These are phyloP conservation scores for Starmera pachycereana DNA, from an alignment of 805 yeast species.

Conservation along the genomic window DNA sequence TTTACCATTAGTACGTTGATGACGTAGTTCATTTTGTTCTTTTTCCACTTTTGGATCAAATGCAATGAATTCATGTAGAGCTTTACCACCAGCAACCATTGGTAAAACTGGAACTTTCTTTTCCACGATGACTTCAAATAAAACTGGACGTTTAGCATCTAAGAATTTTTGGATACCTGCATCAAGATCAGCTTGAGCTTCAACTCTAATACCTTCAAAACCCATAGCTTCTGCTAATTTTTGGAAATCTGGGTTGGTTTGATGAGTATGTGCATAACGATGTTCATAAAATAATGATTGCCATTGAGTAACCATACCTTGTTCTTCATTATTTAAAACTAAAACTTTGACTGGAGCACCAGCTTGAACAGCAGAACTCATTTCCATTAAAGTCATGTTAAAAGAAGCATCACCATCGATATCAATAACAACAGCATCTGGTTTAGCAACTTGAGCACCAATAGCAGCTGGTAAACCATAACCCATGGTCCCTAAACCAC, in stretches of 20 bases:
- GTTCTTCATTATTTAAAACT: constrained; percentile 94
- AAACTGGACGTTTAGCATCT: constrained; percentile 62
- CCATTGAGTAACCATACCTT: constrained; percentile 99
- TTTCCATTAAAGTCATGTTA: constrained; percentile 92
- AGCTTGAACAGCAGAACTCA: constrained; percentile 91
- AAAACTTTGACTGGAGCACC: constrained; percentile 82
- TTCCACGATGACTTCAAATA: constrained; percentile 86
- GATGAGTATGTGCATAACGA: constrained; percentile 97
- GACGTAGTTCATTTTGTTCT: constrained; percentile 58
- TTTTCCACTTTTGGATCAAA: constrained; percentile 78
- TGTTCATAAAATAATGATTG: constrained; percentile 95
- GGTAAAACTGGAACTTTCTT: constrained; percentile 91
- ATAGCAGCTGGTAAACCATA: constrained; percentile 95
- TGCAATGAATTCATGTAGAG: constrained; percentile 81
- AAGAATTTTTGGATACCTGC: constrained; percentile 57
- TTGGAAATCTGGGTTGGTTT: constrained; percentile 86
- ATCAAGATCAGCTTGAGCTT: constrained; percentile 55
- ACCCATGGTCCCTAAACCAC: constrained; percentile 99
- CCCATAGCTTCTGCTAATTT: constrained; percentile 94
- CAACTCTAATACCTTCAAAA: constrained; percentile 67
- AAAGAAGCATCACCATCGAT: constrained; percentile 99
- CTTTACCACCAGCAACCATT: constrained; percentile 96
- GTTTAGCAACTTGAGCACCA: constrained; percentile 95
- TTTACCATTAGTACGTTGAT: constrained; percentile 62
- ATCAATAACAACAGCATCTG: constrained; percentile 91